Evolutionary conservation across 1,139 yeast species (phyloP).

Genomic region (Wickerhamomyces sp.): DNA sequence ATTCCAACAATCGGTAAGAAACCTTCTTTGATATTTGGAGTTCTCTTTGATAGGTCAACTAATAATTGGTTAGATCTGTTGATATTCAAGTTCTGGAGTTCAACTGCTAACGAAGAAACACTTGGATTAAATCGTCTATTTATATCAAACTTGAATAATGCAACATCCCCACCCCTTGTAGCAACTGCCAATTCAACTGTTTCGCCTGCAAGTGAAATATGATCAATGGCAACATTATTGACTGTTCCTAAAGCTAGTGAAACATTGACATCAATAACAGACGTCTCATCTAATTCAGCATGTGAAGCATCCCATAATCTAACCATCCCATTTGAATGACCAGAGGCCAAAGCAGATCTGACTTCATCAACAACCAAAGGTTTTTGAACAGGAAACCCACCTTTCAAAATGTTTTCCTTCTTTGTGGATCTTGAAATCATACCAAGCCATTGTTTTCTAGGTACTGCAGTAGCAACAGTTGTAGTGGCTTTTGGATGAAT

Average conservation of each 20-base stretch:
- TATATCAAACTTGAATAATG: conserved; percentile 68
- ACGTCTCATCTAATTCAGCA: conserved; percentile 65
- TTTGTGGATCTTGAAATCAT: conserved; percentile 51
- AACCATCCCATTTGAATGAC: conserved; percentile 77
- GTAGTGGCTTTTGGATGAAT: conserved; percentile 67
- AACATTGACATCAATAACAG: conserved; percentile 51
- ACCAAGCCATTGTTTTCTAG: conserved; percentile 70
- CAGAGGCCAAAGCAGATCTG: conserved; percentile 68
- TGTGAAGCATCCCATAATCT: conserved; percentile 79
- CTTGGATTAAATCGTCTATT: conserved; percentile 37
- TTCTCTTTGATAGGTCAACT: conserved; percentile 32
- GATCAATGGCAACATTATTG: conserved; percentile 41
- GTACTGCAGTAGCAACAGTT: conserved; percentile 49
- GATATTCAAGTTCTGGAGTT: conserved; percentile 29
- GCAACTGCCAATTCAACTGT: conserved; percentile 75
- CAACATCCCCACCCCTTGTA: conserved; percentile 66
- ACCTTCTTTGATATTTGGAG: conserved; percentile 47
- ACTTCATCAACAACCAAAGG: conserved; percentile 53
- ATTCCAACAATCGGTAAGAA: conserved; percentile 68
- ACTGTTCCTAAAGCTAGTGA: conserved; percentile 41
- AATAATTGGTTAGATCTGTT: conserved; percentile 23
- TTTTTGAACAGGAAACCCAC: conserved; percentile 68
- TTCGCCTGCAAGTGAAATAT: conserved; percentile 71
- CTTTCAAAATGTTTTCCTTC: conserved; percentile 47
- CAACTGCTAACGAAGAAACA: conserved; percentile 23